A percentile compares a stretch with the other conserved stretches of the same genome.
Evolutionary conservation across 495 filamentous ascomycete species (phyloP).

Genomic region (Xylaria acuta): DNA sequence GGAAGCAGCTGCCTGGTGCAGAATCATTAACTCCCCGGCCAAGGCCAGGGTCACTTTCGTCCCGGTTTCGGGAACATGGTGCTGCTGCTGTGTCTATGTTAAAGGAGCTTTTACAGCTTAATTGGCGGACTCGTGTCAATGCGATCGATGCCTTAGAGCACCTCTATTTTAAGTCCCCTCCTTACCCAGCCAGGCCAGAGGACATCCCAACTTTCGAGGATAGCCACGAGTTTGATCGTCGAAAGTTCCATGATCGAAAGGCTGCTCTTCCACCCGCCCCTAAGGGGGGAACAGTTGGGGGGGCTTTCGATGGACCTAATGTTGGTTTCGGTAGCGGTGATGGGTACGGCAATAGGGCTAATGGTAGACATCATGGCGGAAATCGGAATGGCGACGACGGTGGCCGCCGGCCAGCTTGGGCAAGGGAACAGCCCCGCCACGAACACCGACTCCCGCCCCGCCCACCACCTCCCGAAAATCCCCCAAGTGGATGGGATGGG

Average conservation of each 20-base stretch:
- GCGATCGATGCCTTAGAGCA: slow-evolving; percentile 94
- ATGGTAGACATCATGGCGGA: slow-evolving; percentile 45
- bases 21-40: slow-evolving; percentile 72
- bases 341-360: slow-evolving; percentile 54
- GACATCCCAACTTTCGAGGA: slow-evolving; percentile 91
- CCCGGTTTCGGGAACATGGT: slow-evolving; percentile 74
- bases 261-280: slow-evolving; percentile 85
- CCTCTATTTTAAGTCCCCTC: slow-evolving; percentile 82
- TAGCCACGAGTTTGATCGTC: slow-evolving; percentile 92
- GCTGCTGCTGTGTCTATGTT: slow-evolving; percentile 78
- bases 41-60: slow-evolving; percentile 68
- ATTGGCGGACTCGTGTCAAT: slow-evolving; percentile 88
- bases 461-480: slow-evolving; percentile 50
- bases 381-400: slow-evolving; percentile 50
- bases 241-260: slow-evolving; percentile 82
- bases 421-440: slow-evolving; percentile 43
- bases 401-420: slow-evolving; percentile 52
- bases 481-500: slow-evolving; percentile 46
- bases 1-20: slow-evolving; percentile 78
- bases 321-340: slow-evolving; percentile 52
- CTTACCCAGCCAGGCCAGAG: slow-evolving; percentile 77
- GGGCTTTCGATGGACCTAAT: slow-evolving; percentile 64
- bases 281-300: slow-evolving; percentile 84
- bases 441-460: slow-evolving; percentile 54
- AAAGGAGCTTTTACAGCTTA: slow-evolving; percentile 81